These are phyloP conservation scores for Starmerella sp. DNA, from an alignment of 805 yeast genomes.

Conservation along the genomic window DNA sequence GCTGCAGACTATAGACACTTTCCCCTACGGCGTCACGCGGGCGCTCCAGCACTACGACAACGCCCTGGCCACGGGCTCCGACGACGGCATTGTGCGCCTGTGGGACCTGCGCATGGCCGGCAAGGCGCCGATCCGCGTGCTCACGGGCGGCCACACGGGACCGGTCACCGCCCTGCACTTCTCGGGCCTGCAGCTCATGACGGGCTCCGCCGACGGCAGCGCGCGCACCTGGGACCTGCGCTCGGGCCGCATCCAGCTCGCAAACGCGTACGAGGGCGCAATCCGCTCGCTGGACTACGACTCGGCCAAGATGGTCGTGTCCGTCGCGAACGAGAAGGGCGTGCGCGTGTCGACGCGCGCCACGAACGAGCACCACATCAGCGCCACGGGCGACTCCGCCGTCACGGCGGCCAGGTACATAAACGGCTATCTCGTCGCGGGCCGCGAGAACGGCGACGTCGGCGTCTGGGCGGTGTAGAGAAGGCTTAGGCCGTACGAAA, in stretches of 20 bases:
- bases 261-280: conserved; percentile 49
- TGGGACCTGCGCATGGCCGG: conserved; percentile 67
- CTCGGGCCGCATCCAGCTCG: conserved; percentile 50
- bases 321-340: conserved; percentile 36
- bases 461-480: conserved; percentile 48
- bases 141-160: conserved; percentile 53
- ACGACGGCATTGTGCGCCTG: conserved; percentile 60
- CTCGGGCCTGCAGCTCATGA: conserved; percentile 50
- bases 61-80: conserved; percentile 68
- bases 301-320: conserved; percentile 41
- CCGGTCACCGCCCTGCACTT: conserved; percentile 59
- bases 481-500: not conserved
- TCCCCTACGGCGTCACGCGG: conserved; percentile 36
- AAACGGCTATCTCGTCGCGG: conserved; percentile 58
- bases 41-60: conserved; percentile 64
- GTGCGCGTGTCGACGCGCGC: conserved; percentile 51
- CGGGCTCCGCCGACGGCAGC: conserved; percentile 54
- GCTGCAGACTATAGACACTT: conserved; percentile 56
- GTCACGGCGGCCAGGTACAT: conserved; percentile 40
- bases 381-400: conserved; percentile 36
- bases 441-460: conserved; percentile 47
- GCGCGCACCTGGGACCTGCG: conserved; percentile 65
- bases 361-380: conserved; percentile 41
- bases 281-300: conserved; percentile 52
- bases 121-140: conserved; percentile 33